Evolutionary conservation across 2,329 filamentous ascomycete genomes (phyloP), one percentile per base, ranked within the genome.

Genomic region (Fusarium sp.): DNA sequence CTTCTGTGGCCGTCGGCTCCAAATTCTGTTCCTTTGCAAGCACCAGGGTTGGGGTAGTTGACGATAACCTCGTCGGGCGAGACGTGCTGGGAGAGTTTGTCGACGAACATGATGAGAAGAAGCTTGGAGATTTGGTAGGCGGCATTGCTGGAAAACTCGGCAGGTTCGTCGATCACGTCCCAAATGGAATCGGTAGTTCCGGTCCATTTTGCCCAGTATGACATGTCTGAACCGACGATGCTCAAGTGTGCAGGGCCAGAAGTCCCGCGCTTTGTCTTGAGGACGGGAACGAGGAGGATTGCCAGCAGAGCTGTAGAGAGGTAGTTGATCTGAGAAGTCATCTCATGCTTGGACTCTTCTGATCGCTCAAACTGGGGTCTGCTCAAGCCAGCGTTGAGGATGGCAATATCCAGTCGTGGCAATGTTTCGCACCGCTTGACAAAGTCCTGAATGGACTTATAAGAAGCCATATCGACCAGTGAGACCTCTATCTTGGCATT

Each of bases 21-120:
- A 8, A 88, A 77, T 0, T 77, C 72, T 0, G 86, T 86, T 6
- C 82, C 84, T 18, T 75, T 79, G 19, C 80, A 77, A 16, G 79
- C 80, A 0, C 82, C 85, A 0, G 85, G 85, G 18, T 84, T 83
- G 6, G 81, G 81, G 1, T 84, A 67, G 53, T 86, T 86, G 50
- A 86, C 72, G 11, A 83, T 69, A 3, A 84, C 80, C 19, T 84
- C 78, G 7, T 82, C 76, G 0, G 79, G 69, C 0, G 78, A 75
- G 1, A 84, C 78, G 19, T 76, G 72, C 10, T 81, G 78, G 14
- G 75, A 71, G 0, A 84, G 69, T 54, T 81, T 80, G 59, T 71
- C 73, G 7, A 77, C 62, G 60, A 82, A 82, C 56, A 82, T 65
- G 21, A 79, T 76, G 7, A 75, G 74, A 2, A 82, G 65, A 2